Evolutionary conservation across 2,329 filamentous ascomycete genomes (phyloP), one percentile per base, ranked within the genome.

Genomic region (Ascochyta fabae): DNA sequence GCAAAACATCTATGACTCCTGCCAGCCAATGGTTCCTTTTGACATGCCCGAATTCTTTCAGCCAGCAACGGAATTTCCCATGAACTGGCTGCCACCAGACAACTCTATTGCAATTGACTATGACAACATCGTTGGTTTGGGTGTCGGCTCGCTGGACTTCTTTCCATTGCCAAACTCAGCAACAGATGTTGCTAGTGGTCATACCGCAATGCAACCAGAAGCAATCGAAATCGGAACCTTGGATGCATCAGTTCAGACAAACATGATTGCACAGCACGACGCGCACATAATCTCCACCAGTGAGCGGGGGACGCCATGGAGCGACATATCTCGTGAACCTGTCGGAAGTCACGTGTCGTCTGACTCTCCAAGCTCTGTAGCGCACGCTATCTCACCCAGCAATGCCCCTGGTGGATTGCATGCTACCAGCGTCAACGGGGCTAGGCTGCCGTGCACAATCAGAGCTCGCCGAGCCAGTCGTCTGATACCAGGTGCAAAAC

Each of bases 61-160:
- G 24, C 36, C 36, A 16, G 12, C 41, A 10, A 48, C 35, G 13
- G 50, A 58, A 7, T 58, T 53, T 23, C 50, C 55, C 7, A 45
- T 58, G 16, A 58, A 58, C n/a, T 58, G 55, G 55, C 41, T 58
- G 8, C 55, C 55, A 3, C 45, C 50, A 6, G 50, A 58, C 24
- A 23, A 45, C 13, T 53, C 55, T 26, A 34, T 58, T 33, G 40
- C 50, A 12, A 53, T 58, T 15, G 55, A 58, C 31, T 58, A 58
- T 27, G 42, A 58, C 31, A 58, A 45, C 15, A 54, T 58, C 19
- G 27, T 58, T 22, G 55, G 55, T 19, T 27, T 53, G 15, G 55
- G 48, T 4, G 16, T 58, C 4, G 39, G 46, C 16, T 54, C 55
- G 3, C 6, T 51, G 19, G 55, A 53, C 13, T 50, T 50, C 34